Base-by-base conservation (phyloP, 371 early-diverging fungal species). In the Zychaea mexicana region DNA sequence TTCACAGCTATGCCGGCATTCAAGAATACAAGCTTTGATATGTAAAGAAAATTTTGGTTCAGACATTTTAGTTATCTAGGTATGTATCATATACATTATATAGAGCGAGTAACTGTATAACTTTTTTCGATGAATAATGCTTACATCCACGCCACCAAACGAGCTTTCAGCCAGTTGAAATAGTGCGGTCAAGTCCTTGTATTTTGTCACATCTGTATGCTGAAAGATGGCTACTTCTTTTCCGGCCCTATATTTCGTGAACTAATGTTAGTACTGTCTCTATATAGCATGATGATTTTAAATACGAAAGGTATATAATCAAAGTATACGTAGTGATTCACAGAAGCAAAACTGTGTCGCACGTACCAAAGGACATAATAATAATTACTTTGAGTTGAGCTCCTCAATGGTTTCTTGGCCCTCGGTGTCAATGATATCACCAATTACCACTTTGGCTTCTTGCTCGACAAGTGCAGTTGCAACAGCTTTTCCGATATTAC, bases 401-500 rank as follows among this genome's bases (percentile, higher is more conserved):
- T 69, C 73, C 12, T 71, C 65, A 1, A 61, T 72, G 0, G 83
- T 62, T 2, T 60, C 68, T 24, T 72, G 32, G 12, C 79, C 81
- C 57, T 83, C 83, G 22, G 72, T 68, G 10, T 74, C 83, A 7
- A 77, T 62, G 30, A 92, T 64, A 60, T 91, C 92, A 33, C 82
- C 90, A 45, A 91, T 65, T 2, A 88, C 85, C 1, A 91, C 83
- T 26, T 70, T 72, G 45, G 78, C 87, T 21, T 89, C 87, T 31
- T 71, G 65, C 26, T 71, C 63, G 28, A 74, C 72, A 4, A 88
- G 76, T 8, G 78, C 64, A 57, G 66, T 63, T n/a, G 83, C 77
- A 12, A 88, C 73, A 1, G 80, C 79, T 61, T 76, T 82, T 56
- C 91, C 91, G 55, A 88, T 85, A 12, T 90, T 90, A 5, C 77